Evolutionary conservation across 2,329 filamentous ascomycete species (phyloP).

Genomic region (Alternaria solani): DNA sequence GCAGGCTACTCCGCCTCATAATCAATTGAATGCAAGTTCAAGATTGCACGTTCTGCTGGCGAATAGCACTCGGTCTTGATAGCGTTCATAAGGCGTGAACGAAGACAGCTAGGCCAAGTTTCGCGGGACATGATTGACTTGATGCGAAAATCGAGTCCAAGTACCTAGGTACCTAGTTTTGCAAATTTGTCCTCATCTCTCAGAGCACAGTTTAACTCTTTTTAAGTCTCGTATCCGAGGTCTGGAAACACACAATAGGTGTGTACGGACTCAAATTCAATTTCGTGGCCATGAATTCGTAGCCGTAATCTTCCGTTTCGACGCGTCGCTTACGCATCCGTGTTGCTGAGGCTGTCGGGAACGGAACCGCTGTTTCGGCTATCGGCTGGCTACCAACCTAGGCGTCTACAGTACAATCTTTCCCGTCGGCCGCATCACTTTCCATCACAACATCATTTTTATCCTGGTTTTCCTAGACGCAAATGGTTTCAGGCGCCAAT

Average conservation of each 20-base stretch:
- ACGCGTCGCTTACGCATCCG: conserved; percentile 1
- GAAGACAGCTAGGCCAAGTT: neutral
- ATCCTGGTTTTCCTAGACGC: conserved; percentile 3
- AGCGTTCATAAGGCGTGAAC: neutral
- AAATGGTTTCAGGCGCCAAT: conserved; percentile 46
- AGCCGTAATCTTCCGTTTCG: neutral
- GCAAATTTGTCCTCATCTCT: neutral
- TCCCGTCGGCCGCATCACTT: conserved; percentile 15
- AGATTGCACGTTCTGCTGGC: neutral
- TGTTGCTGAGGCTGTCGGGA: conserved; percentile 5
- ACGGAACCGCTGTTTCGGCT: conserved; percentile 7
- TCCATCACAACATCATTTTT: conserved; percentile 24
- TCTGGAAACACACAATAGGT: neutral
- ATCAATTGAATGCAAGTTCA: neutral
- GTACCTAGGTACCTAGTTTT: neutral
- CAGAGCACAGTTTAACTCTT: neutral
- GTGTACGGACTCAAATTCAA: neutral
- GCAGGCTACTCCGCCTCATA: neutral
- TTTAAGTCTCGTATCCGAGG: neutral
- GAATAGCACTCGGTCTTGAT: neutral
- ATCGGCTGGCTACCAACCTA: conserved; percentile 10
- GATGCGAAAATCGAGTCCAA: neutral
- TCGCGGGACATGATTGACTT: neutral
- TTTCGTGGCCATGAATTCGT: neutral
- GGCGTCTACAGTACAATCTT: conserved; percentile 8